Conservation (phyloP, 108 stramenopile genomes). For the Epipyxis sp. region DNA sequence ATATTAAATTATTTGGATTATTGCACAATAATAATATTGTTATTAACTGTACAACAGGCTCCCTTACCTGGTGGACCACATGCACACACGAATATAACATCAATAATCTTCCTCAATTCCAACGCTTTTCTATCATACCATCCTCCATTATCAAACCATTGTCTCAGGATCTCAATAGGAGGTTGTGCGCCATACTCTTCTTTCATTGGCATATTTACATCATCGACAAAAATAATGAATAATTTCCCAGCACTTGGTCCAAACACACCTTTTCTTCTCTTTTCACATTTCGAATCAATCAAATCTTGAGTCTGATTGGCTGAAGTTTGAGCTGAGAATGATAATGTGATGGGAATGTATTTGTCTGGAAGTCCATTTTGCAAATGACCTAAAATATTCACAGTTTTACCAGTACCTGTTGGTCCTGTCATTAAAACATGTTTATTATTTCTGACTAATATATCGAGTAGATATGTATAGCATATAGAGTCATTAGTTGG, state of each 20-base stretch:
- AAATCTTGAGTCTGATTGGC: constrained; percentile 61
- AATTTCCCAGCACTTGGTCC: constrained; percentile 57
- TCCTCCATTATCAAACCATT: constrained; percentile 60
- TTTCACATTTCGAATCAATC: constrained; percentile 59
- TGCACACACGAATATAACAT: constrained; percentile 50
- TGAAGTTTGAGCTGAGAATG: constrained; percentile 58
- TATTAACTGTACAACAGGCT: too few relatives aligned
- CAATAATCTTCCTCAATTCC: constrained; percentile 51
- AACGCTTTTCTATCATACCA: constrained; percentile 60
- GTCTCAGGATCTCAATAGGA: constrained; percentile 58
- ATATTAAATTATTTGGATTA: too few relatives aligned
- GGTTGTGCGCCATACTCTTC: constrained; percentile 64
- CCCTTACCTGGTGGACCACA: constrained; percentile 61
- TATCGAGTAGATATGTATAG: constrained; percentile 53
- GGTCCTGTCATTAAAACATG: constrained; percentile 60
- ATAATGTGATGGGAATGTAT: constrained; percentile 46
- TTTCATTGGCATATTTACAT: constrained; percentile 60
- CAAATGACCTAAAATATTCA: constrained; percentile 51
- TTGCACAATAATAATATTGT: too few relatives aligned
- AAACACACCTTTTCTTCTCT: constrained; percentile 58
- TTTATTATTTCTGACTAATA: constrained; percentile 44
- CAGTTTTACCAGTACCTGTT: constrained; percentile 62
- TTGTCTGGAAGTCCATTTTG: constrained; percentile 45
- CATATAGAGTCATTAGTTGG: constrained; percentile 59
- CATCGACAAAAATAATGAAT: constrained; percentile 60